Evolutionary conservation across 129 eudicot species (phyloP).

Genomic region (Glebionis coronaria): DNA sequence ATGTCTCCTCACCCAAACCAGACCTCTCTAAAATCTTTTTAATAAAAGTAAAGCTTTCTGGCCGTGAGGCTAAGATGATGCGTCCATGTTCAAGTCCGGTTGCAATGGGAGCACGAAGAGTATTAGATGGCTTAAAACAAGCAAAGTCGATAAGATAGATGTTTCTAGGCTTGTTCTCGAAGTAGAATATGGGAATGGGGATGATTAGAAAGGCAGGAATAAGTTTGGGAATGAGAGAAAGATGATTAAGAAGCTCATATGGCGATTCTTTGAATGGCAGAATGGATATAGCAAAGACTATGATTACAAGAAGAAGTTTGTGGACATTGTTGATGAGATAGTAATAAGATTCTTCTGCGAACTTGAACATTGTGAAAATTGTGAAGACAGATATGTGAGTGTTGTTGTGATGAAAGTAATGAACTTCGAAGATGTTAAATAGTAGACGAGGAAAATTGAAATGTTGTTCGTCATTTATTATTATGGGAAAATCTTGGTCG

Average conservation of each 20-base stretch:
- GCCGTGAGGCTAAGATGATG: constrained; percentile 24
- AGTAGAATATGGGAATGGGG: not conserved
- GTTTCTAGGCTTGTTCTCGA: not conserved
- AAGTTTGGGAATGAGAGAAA: not conserved
- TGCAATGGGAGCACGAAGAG: not conserved
- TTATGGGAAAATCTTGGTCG: too few species aligned
- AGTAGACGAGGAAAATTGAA: too few species aligned
- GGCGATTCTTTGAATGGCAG: not conserved
- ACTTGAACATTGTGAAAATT: not conserved
- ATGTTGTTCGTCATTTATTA: too few species aligned
- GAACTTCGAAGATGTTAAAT: too few species aligned
- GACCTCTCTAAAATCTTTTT: constrained; percentile 50
- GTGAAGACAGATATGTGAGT: too few species aligned
- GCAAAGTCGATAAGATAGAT: not conserved
- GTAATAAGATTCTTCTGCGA: not conserved
- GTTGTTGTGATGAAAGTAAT: too few species aligned
- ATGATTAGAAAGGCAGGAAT: not conserved
- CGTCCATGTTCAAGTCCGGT: not conserved
- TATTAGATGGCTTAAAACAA: not conserved
- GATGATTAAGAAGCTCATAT: constrained; percentile 1
- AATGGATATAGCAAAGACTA: not conserved
- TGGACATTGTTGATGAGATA: not conserved
- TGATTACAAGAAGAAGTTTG: not conserved
- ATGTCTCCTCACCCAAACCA: constrained; percentile 57
- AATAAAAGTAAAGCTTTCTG: constrained; percentile 45